Percentiles rank a stretch among this genome's conserved stretches.
Evolutionary conservation across 106 monocot genomes (phyloP).

Genomic region (Dactylorhiza incarnata): DNA sequence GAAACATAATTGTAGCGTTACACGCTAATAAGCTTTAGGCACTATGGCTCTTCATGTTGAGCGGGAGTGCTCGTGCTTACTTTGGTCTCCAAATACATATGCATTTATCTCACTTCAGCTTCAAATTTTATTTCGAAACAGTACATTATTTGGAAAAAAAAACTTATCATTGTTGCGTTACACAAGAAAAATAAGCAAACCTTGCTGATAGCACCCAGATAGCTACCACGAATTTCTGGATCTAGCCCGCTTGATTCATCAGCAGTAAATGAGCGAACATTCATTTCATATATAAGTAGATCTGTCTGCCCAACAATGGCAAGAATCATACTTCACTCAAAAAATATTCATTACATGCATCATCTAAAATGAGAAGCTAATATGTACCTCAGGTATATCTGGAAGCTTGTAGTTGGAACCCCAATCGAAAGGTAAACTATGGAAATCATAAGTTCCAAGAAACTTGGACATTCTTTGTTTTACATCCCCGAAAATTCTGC

Average conservation of each 20-base stretch:
- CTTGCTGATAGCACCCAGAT: slow-evolving; percentile 90
- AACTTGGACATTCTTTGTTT: slow-evolving; percentile 44
- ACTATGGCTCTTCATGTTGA: background rate
- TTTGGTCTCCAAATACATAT: background rate
- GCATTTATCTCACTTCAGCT: background rate
- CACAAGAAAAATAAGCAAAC: slow-evolving; percentile 17
- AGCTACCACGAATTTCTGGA: slow-evolving; percentile 66
- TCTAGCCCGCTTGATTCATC: slow-evolving; percentile 83
- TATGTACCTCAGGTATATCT: slow-evolving; percentile 74
- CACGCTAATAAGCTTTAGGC: background rate
- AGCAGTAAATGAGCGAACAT: slow-evolving; percentile 78
- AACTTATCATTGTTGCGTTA: background rate
- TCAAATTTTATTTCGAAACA: background rate
- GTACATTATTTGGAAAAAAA: background rate
- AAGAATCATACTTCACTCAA: background rate
- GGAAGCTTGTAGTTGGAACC: slow-evolving; percentile 80
- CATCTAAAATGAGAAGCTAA: background rate
- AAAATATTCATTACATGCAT: background rate
- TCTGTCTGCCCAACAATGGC: slow-evolving; percentile 49
- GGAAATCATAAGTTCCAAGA: slow-evolving; percentile 82
- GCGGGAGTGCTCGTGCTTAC: background rate
- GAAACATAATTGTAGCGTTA: background rate
- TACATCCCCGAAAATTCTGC: slow-evolving; percentile 69
- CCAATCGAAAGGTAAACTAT: slow-evolving; percentile 72
- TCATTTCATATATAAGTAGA: slow-evolving; percentile 99